These are phyloP conservation scores for Paraconiothyrium brasiliense DNA, from an alignment of 2,329 filamentous ascomycete genomes.

Conservation along the genomic window DNA sequence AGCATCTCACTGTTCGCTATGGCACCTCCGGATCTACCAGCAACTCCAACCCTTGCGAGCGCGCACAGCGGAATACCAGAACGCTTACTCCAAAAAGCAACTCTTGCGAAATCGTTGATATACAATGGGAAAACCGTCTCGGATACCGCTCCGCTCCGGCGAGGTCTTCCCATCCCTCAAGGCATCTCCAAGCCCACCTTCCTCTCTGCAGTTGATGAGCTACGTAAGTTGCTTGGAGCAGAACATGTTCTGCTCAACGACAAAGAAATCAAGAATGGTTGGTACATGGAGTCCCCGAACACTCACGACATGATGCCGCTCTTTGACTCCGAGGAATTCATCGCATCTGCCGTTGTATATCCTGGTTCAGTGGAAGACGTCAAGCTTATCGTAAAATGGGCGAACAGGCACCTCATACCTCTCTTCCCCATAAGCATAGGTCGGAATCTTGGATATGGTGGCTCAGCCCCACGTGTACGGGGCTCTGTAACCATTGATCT, in stretches of 20 bases:
- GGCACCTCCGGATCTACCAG: slow-evolving; percentile 20
- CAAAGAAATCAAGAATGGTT: slow-evolving; percentile 41
- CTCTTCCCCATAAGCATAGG: slow-evolving; percentile 50
- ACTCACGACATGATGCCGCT: slow-evolving; percentile 56
- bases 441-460: slow-evolving; percentile 61
- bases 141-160: slow-evolving; percentile 21
- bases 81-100: slow-evolving; percentile 29
- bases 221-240: slow-evolving; percentile 17
- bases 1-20: slow-evolving; percentile 11
- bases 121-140: slow-evolving; percentile 27
- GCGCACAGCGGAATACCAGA: slow-evolving; percentile 29
- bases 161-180: slow-evolving; percentile 29
- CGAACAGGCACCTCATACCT: slow-evolving; percentile 46
- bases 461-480: slow-evolving; percentile 57
- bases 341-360: slow-evolving; percentile 56
- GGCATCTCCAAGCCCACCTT: slow-evolving; percentile 29
- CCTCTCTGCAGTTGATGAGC: slow-evolving; percentile 26
- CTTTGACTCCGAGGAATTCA: slow-evolving; percentile 54
- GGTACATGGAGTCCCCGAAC: slow-evolving; percentile 36
- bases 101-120: slow-evolving; percentile 25
- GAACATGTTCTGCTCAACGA: slow-evolving; percentile 30
- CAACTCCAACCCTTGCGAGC: slow-evolving; percentile 25
- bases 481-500: slow-evolving; percentile 59
- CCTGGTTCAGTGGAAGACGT: slow-evolving; percentile 54
- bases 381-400: slow-evolving; percentile 41